phyloP scores from a whole-genome alignment of 1,284 basidiomycete species.

The Sparassis latifolia region DNA sequence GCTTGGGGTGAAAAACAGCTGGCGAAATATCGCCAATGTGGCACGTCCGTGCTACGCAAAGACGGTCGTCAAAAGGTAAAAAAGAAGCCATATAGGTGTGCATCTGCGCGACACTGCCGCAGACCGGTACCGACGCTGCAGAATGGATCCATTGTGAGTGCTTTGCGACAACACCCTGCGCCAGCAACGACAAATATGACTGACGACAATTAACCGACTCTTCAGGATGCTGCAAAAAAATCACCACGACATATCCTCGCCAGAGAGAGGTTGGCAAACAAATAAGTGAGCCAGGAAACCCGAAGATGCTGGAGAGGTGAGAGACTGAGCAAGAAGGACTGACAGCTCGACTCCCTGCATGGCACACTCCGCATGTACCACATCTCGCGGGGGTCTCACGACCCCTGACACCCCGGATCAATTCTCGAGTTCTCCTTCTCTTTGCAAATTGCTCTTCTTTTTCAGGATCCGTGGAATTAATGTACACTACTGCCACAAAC shows the following conservation, averaged over 20 bases:
- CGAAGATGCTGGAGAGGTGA: slow-evolving; percentile 1
- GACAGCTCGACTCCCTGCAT: slow-evolving; percentile 5
- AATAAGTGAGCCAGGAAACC: neutral
- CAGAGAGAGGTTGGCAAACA: neutral
- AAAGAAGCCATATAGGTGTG: slow-evolving; percentile 16
- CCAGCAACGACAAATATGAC: slow-evolving; percentile 1
- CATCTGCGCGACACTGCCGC: slow-evolving; percentile 17
- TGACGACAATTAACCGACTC: slow-evolving; percentile 5
- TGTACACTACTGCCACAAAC: no score
- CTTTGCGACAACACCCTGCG: neutral
- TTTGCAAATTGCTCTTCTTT: no score
- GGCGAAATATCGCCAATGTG: slow-evolving; percentile 5
- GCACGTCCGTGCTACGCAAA: slow-evolving; percentile 8
- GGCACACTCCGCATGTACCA: slow-evolving; percentile 8
- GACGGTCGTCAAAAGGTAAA: slow-evolving; percentile 10
- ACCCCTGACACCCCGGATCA: slow-evolving; percentile 6
- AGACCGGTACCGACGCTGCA: slow-evolving; percentile 13
- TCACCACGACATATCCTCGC: slow-evolving; percentile 5
- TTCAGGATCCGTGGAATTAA: no score
- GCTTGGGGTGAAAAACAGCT: slow-evolving; percentile 1
- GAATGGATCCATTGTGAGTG: slow-evolving; percentile 1
- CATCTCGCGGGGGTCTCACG: slow-evolving; percentile 1
- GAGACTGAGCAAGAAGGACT: slow-evolving; percentile 1
- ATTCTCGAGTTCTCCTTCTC: no score
- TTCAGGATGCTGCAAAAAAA: neutral